Conservation (phyloP, 371 early-diverging fungal genomes). For the Mucor indicus region DNA sequence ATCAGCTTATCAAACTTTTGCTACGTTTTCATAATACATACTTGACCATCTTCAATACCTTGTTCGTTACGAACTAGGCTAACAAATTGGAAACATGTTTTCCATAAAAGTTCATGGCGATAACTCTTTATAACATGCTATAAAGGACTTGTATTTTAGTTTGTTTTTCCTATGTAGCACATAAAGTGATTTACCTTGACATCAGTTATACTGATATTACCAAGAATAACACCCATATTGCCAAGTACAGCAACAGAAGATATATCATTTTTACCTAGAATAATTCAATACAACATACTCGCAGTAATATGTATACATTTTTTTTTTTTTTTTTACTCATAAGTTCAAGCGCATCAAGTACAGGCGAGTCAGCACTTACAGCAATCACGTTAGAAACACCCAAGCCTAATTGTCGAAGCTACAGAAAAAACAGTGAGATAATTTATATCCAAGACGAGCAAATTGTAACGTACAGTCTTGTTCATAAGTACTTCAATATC, state of each 20-base stretch:
- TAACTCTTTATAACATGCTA: constrained; percentile 40
- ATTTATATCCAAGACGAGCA: too few relatives aligned
- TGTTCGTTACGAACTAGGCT: constrained; percentile 44
- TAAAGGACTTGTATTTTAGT: too few relatives aligned
- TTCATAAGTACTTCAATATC: constrained; percentile 33
- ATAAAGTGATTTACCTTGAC: constrained; percentile 57
- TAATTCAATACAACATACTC: too few relatives aligned
- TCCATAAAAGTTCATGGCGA: constrained; percentile 46
- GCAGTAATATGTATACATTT: too few relatives aligned
- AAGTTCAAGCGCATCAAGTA: constrained; percentile 52
- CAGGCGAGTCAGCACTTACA: constrained; percentile 47
- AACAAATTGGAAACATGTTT: constrained; percentile 57
- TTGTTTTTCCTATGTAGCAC: too few relatives aligned
- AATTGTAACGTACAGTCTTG: constrained; percentile 34
- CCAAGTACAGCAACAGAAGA: constrained; percentile 65
- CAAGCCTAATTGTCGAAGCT: constrained; percentile 52
- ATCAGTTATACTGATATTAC: constrained; percentile 74
- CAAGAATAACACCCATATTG: constrained; percentile 57
- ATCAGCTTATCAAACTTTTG: constrained; percentile 1
- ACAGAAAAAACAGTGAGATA: too few relatives aligned
- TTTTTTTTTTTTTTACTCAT: constrained; percentile 57
- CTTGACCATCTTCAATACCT: constrained; percentile 55
- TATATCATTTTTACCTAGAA: constrained; percentile 53
- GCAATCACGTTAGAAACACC: constrained; percentile 53
- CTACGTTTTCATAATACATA: background rate